These are phyloP conservation scores for Irpex sp. DNA, from an alignment of 1,284 basidiomycete genomes.

Conservation along the genomic window DNA sequence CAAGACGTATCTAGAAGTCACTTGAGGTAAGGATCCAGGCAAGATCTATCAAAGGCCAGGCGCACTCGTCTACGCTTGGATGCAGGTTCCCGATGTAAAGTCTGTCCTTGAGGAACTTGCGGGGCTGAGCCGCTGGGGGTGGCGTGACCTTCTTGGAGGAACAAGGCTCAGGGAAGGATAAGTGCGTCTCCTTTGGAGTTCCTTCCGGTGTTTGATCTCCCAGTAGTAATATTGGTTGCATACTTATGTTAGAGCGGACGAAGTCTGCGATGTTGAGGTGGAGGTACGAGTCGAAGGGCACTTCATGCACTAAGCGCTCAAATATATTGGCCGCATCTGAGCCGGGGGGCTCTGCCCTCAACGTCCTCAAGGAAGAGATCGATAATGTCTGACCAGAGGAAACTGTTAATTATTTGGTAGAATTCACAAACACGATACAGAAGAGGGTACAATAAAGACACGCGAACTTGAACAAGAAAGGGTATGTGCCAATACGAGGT, in stretches of 20 bases:
- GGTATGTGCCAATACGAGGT: not conserved
- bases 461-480: not conserved
- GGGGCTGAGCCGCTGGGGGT: slow-evolving; percentile 19
- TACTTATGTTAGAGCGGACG: not conserved
- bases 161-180: slow-evolving; percentile 23
- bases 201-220: not conserved
- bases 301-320: not conserved
- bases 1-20: slow-evolving; percentile 65
- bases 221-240: not conserved
- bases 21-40: slow-evolving; percentile 2
- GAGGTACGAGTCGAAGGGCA: not conserved
- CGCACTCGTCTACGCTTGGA: slow-evolving; percentile 86
- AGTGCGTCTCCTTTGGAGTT: slow-evolving; percentile 11
- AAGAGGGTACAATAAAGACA: not conserved
- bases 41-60: slow-evolving; percentile 11
- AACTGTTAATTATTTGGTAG: too few species aligned
- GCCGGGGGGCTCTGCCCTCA: not conserved
- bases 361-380: not conserved
- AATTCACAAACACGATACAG: not conserved
- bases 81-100: slow-evolving; percentile 93
- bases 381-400: too few species aligned
- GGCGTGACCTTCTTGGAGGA: slow-evolving; percentile 12
- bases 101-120: slow-evolving; percentile 51
- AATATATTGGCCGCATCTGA: not conserved
- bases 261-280: not conserved